Evolutionary conservation across 2,329 filamentous ascomycete species (phyloP).

Genomic region (Botrytis aclada): DNA sequence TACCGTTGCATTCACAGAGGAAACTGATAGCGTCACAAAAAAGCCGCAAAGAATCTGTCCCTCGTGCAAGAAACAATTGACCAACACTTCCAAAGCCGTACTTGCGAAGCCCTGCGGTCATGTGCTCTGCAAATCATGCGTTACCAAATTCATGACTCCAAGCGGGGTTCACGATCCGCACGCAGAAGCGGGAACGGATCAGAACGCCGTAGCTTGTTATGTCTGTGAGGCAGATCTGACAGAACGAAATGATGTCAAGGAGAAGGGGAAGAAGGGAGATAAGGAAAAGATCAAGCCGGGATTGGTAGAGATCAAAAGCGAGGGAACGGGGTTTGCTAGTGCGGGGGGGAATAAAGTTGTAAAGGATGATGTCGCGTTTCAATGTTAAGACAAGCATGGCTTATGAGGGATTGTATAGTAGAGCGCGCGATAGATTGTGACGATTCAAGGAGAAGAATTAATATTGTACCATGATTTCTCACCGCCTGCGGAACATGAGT

Average conservation of each 20-base stretch:
- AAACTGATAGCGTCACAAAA: constrained; percentile 51
- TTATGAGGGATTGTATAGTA: neutral
- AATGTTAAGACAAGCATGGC: constrained; percentile 53
- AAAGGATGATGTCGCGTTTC: constrained; percentile 75
- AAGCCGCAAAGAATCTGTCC: constrained; percentile 65
- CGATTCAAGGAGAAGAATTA: neutral
- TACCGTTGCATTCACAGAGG: constrained; percentile 72
- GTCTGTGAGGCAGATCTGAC: constrained; percentile 82
- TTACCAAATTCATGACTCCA: constrained; percentile 75
- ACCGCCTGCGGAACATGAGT: neutral
- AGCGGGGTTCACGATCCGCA: constrained; percentile 57
- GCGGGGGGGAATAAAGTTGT: constrained; percentile 81
- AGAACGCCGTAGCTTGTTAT: constrained; percentile 66
- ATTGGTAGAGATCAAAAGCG: constrained; percentile 74
- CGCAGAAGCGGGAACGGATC: constrained; percentile 44
- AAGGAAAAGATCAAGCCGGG: constrained; percentile 65
- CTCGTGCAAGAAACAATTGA: constrained; percentile 77
- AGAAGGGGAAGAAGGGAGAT: constrained; percentile 46
- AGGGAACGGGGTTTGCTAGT: constrained; percentile 90
- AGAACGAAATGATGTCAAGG: constrained; percentile 42
- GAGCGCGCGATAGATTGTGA: neutral
- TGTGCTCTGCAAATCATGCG: constrained; percentile 82
- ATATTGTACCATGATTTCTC: neutral
- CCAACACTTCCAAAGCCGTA: constrained; percentile 78
- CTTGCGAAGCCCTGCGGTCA: constrained; percentile 88